Conservation (phyloP, 352 stramenopile species). For the Pythium oligandrum region DNA sequence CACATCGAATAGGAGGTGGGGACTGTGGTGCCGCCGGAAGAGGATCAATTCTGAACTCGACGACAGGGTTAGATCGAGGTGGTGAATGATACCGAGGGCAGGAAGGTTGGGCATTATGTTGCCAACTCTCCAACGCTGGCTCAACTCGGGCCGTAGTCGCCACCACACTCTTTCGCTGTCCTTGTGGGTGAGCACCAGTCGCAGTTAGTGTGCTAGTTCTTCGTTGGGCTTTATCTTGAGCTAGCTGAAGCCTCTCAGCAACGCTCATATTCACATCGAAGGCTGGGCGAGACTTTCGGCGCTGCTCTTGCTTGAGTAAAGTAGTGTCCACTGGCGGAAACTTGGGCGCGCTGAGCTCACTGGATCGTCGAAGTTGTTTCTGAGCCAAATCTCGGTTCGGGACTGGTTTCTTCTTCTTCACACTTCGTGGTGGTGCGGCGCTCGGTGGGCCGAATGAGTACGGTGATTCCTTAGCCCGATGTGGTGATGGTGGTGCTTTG, state of each 20-base stretch:
- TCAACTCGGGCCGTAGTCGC: too few relatives aligned
- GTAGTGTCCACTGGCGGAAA: conserved; percentile 52
- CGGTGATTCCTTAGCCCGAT: conserved; percentile 39
- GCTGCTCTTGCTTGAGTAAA: conserved; percentile 50
- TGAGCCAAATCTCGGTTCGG: conserved; percentile 32
- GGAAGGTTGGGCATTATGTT: not conserved
- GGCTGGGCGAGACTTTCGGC: conserved; percentile 50
- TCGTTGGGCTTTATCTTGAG: conserved; percentile 38
- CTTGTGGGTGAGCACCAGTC: too few relatives aligned
- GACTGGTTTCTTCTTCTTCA: conserved; percentile 26
- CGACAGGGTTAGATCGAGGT: conserved; percentile 14
- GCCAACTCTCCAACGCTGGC: too few relatives aligned
- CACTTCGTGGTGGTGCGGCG: conserved; percentile 24
- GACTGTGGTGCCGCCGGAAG: conserved; percentile 9
- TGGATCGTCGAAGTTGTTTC: conserved; percentile 50
- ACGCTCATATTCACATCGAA: conserved; percentile 70
- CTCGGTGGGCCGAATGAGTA: conserved; percentile 48
- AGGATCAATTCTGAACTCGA: conserved; percentile 45
- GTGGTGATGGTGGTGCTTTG: conserved; percentile 53
- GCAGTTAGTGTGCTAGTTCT: conserved; percentile 12
- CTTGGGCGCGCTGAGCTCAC: conserved; percentile 60
- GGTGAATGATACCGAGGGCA: conserved; percentile 14
- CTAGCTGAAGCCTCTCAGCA: conserved; percentile 49
- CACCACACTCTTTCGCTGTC: too few relatives aligned
- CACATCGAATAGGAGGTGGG: too few relatives aligned